phyloP scores from a whole-genome alignment of 768 basidiomycete genomes.

The Mycena alexandri region DNA sequence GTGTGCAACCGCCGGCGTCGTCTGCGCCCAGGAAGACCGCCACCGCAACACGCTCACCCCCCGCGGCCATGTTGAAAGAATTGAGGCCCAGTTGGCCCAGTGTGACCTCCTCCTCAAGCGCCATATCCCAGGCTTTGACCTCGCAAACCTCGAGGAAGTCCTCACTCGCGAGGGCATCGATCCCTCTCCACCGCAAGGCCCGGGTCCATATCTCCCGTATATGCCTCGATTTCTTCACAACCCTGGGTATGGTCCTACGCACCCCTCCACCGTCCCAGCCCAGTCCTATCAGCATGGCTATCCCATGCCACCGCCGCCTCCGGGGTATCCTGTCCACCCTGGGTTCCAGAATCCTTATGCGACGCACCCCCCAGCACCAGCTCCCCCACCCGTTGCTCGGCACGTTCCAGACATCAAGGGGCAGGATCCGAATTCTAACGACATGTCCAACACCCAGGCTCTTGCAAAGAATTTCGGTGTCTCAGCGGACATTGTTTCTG shows the following conservation, averaged over 20 bases:
- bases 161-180: conserved; percentile 79
- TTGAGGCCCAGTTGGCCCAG: conserved; percentile 84
- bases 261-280: conserved; percentile 48
- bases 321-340: conserved; percentile 70
- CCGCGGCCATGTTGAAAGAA: conserved; percentile 83
- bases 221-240: neutral
- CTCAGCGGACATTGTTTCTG: conserved; percentile 76
- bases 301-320: conserved; percentile 54
- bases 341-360: conserved; percentile 66
- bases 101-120: conserved; percentile 85
- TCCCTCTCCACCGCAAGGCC: conserved; percentile 43
- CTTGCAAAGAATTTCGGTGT: conserved; percentile 88
- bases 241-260: conserved; percentile 13
- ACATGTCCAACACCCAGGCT: conserved; percentile 81
- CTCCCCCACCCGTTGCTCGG: conserved; percentile 32
- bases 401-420: conserved; percentile 64
- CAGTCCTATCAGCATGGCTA: conserved; percentile 43
- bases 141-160: conserved; percentile 75
- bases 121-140: conserved; percentile 74
- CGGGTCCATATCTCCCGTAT: conserved; percentile 41
- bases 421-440: conserved; percentile 83
- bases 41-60: conserved; percentile 90
- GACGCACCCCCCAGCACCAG: conserved; percentile 48
- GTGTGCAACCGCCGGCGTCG: conserved; percentile 82
- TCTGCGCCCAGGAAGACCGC: conserved; percentile 90